A percentile compares a stretch with the other conserved stretches of the same genome.
Conservation (phyloP, 2,329 filamentous ascomycete species). For the Ophiognomonia clavigignenti-juglandacearum region DNA sequence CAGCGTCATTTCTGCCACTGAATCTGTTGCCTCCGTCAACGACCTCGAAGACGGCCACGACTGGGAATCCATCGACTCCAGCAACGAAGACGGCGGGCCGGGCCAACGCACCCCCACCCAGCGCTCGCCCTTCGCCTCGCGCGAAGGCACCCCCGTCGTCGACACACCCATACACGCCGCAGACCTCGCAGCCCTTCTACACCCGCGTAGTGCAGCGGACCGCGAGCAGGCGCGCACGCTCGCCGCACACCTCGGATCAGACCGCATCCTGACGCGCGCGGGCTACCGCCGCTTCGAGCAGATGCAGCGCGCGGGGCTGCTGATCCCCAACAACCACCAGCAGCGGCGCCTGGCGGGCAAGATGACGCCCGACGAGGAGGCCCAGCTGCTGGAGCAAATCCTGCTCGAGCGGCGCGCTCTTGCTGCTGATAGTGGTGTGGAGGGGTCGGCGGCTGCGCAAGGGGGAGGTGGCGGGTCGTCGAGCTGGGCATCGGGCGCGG, state of each 20-base stretch:
- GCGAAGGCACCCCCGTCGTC: constrained; percentile 51
- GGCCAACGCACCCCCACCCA: constrained; percentile 72
- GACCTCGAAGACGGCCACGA: constrained; percentile 25
- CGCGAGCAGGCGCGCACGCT: constrained; percentile 76
- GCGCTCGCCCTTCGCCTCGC: constrained; percentile 39
- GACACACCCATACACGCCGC: constrained; percentile 61
- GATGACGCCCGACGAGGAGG: constrained; percentile 54
- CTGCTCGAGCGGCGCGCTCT: constrained; percentile 47
- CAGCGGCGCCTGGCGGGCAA: constrained; percentile 33
- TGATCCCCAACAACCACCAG: constrained; percentile 44
- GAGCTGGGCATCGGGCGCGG: constrained; percentile 66
- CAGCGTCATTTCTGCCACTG: constrained; percentile 66
- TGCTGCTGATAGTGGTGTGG: no score
- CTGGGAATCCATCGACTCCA: constrained; percentile 37
- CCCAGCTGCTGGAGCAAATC: constrained; percentile 55
- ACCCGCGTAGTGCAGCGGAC: constrained; percentile 73
- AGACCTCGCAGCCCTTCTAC: constrained; percentile 74
- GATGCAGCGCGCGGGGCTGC: constrained; percentile 63
- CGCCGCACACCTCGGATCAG: constrained; percentile 69
- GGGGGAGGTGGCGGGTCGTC: constrained; percentile 20
- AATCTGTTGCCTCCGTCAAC: constrained; percentile 21
- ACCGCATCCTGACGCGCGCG: constrained; percentile 74
- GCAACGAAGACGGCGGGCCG: no score
- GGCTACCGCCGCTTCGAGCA: constrained; percentile 66
- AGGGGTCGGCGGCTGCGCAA: no score